Conservation (phyloP, 257 asterid genomes). For the Fraxinus anomala region DNA sequence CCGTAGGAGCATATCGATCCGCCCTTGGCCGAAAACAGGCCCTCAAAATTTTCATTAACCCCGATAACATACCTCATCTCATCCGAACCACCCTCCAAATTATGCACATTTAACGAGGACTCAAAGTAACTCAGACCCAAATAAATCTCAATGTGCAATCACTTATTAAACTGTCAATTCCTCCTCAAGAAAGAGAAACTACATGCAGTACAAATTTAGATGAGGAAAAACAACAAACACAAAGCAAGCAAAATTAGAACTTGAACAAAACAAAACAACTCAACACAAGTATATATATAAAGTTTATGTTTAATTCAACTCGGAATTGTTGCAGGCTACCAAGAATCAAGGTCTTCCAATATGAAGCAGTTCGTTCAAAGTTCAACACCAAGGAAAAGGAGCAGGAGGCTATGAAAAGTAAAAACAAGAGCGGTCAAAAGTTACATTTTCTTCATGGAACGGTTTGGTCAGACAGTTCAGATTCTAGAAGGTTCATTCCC, state of each 20-base stretch:
- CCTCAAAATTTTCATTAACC: conserved; percentile 59
- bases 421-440: conserved; percentile 39
- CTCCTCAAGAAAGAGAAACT: conserved; percentile 8
- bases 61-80: conserved; percentile 80
- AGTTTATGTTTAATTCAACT: conserved; percentile 11
- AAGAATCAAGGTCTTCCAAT: neutral
- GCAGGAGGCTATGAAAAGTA: conserved; percentile 24
- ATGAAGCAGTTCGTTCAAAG: conserved; percentile 21
- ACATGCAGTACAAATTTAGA: conserved; percentile 10
- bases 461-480: conserved; percentile 34
- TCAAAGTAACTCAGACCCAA: conserved; percentile 18
- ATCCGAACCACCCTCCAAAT: conserved; percentile 61
- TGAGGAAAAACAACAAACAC: conserved; percentile 7
- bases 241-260: conserved; percentile 18
- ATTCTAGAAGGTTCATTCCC: conserved; percentile 35
- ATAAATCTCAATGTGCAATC: neutral
- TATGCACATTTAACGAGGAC: conserved; percentile 44
- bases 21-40: conserved; percentile 65
- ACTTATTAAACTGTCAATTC: neutral
- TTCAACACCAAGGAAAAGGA: conserved; percentile 38
- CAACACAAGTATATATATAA: neutral
- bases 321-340: conserved; percentile 12
- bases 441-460: conserved; percentile 23
- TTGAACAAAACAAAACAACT: neutral
- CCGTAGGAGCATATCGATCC: conserved; percentile 45